Conservation (phyloP, 352 stramenopile species). For the Globisporangium cylindrosporum region DNA sequence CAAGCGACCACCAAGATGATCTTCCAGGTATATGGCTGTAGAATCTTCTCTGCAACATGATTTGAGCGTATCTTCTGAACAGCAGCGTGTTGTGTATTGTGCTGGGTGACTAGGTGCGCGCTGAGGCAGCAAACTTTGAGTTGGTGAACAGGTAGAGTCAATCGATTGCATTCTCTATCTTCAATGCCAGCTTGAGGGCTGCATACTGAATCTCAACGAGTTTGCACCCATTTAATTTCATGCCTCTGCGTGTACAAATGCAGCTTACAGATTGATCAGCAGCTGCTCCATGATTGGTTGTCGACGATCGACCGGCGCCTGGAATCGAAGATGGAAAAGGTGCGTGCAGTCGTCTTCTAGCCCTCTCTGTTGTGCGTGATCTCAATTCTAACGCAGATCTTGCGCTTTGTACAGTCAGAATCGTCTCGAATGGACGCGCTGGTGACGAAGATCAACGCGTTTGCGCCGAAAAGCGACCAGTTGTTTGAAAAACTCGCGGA, state of each 20-base stretch:
- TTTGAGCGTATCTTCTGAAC: neutral
- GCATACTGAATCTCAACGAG: neutral
- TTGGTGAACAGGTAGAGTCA: conserved; percentile 22
- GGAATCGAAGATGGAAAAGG: conserved; percentile 66
- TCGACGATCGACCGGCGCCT: conserved; percentile 40
- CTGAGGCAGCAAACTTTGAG: conserved; percentile 32
- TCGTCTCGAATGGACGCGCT: conserved; percentile 40
- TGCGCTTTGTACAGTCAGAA: conserved; percentile 33
- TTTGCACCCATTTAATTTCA: no score
- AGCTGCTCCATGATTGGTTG: conserved; percentile 40
- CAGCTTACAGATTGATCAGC: conserved; percentile 51
- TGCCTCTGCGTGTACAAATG: neutral
- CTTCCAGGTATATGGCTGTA: conserved; percentile 10
- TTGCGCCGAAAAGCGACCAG: conserved; percentile 36
- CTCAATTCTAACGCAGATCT: neutral
- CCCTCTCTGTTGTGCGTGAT: neutral
- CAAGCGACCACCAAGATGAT: conserved; percentile 21
- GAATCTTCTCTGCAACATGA: no score
- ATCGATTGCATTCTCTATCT: neutral
- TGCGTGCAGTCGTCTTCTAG: conserved; percentile 8
- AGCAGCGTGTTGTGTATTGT: neutral
- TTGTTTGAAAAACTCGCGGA: conserved; percentile 25
- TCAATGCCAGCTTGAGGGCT: neutral
- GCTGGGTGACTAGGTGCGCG: conserved; percentile 18
- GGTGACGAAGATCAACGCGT: conserved; percentile 53